Conservation (phyloP, 768 basidiomycete species). For the Zangia roseola region DNA sequence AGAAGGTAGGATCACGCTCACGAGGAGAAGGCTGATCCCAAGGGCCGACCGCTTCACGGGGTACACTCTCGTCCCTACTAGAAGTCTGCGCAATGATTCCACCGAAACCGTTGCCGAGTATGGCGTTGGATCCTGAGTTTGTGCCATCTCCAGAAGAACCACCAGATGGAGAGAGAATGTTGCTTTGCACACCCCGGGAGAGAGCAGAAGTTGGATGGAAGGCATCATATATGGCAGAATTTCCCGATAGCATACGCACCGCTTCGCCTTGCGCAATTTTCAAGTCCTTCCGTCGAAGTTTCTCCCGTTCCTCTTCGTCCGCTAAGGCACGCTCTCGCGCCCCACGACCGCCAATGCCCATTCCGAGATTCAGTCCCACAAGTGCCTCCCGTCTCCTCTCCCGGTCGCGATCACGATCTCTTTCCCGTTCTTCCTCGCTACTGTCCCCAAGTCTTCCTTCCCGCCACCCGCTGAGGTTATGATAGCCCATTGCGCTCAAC, state of each 20-base stretch:
- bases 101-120: conserved; percentile 25
- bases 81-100: conserved; percentile 27
- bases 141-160: conserved; percentile 18
- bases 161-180: conserved; percentile 20
- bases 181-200: conserved; percentile 26
- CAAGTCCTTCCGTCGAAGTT: conserved; percentile 53
- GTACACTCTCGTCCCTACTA: conserved; percentile 22
- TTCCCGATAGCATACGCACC: conserved; percentile 39
- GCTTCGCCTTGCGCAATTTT: conserved; percentile 38
- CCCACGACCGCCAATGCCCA: conserved; percentile 41
- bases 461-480: conserved; percentile 32
- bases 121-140: conserved; percentile 14
- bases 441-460: conserved; percentile 35
- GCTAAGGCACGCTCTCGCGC: conserved; percentile 64
- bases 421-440: conserved; percentile 39
- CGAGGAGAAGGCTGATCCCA: conserved; percentile 34
- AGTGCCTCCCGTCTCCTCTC: conserved; percentile 42
- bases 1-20: conserved; percentile 29
- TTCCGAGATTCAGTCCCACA: conserved; percentile 38
- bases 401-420: conserved; percentile 47
- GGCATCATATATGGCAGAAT: conserved; percentile 65
- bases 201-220: conserved; percentile 61
- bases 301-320: conserved; percentile 52
- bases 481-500: conserved; percentile 49
- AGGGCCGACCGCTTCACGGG: conserved; percentile 30